phyloP scores from a whole-genome alignment of 495 filamentous ascomycete species.

The Halenospora varia region DNA sequence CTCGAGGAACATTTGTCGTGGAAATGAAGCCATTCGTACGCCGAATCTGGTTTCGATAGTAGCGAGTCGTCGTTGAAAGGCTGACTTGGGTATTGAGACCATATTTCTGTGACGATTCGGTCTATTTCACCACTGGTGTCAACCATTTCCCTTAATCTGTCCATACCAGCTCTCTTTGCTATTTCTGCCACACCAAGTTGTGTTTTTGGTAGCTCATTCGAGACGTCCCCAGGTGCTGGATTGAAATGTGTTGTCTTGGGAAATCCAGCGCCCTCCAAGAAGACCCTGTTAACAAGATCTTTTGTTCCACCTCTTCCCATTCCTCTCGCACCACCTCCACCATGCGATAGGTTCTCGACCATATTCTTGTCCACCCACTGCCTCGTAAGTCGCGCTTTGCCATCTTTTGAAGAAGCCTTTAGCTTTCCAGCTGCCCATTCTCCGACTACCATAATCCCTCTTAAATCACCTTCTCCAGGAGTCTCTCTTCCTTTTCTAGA shows the following conservation, averaged over 20 bases:
- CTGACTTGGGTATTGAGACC: conserved; percentile 76
- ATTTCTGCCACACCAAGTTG: conserved; percentile 66
- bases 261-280: conserved; percentile 83
- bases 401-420: conserved; percentile 41
- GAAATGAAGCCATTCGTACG: conserved; percentile 94
- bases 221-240: conserved; percentile 13
- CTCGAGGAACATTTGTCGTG: conserved; percentile 76
- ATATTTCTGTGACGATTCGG: conserved; percentile 74
- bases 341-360: conserved; percentile 63
- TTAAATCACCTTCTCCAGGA: conserved; percentile 83
- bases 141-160: conserved; percentile 80
- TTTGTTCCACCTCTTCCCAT: conserved; percentile 64
- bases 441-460: conserved; percentile 87
- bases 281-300: conserved; percentile 81
- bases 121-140: conserved; percentile 87
- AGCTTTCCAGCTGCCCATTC: conserved; percentile 92
- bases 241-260: conserved; percentile 27
- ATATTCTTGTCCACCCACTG: conserved; percentile 83
- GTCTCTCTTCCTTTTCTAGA: conserved; percentile 33
- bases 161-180: conserved; percentile 71
- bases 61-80: conserved; percentile 90
- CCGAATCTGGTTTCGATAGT: conserved; percentile 79
- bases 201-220: conserved; percentile 42
- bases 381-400: conserved; percentile 55
- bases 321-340: conserved; percentile 71